Conservation (phyloP, 495 filamentous ascomycete genomes). For the Aspergillus bertholletiae region DNA sequence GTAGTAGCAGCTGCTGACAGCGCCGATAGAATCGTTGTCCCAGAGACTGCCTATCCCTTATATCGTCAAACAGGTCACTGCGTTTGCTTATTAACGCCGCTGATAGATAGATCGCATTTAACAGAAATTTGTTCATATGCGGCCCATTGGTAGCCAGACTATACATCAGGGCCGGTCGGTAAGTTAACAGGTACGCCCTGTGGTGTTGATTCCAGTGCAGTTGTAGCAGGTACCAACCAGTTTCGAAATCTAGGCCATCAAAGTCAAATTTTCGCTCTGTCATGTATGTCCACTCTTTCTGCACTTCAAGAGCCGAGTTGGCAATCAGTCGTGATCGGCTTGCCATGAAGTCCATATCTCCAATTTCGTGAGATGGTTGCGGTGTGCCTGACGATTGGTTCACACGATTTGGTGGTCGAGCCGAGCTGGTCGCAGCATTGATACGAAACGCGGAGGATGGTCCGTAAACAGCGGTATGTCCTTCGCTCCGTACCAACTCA, state of each 20-base stretch:
- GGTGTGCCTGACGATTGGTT: too few relatives aligned
- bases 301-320: not conserved
- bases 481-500: too few relatives aligned
- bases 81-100: slow-evolving; percentile 15
- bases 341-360: too few relatives aligned
- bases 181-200: slow-evolving; percentile 19
- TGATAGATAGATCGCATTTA: slow-evolving; percentile 32
- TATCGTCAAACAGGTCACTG: not conserved
- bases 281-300: not conserved
- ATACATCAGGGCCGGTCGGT: slow-evolving; percentile 32
- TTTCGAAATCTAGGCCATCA: slow-evolving; percentile 25
- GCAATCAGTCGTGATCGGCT: slow-evolving; percentile 1
- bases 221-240: slow-evolving; percentile 29
- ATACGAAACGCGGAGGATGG: too few relatives aligned
- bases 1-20: slow-evolving; percentile 8
- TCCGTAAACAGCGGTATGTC: too few relatives aligned
- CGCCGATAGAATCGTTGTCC: slow-evolving; percentile 15
- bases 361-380: too few relatives aligned
- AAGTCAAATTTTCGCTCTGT: slow-evolving; percentile 19
- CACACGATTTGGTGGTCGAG: too few relatives aligned
- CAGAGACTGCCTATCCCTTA: not conserved
- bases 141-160: slow-evolving; percentile 28
- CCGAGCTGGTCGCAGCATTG: too few relatives aligned
- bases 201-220: slow-evolving; percentile 31
- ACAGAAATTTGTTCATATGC: slow-evolving; percentile 29